Percentiles rank a stretch among this genome's conserved stretches.
Evolutionary conservation across 2,329 filamentous ascomycete species (phyloP).

Genomic region (Stachybotrys elegans): DNA sequence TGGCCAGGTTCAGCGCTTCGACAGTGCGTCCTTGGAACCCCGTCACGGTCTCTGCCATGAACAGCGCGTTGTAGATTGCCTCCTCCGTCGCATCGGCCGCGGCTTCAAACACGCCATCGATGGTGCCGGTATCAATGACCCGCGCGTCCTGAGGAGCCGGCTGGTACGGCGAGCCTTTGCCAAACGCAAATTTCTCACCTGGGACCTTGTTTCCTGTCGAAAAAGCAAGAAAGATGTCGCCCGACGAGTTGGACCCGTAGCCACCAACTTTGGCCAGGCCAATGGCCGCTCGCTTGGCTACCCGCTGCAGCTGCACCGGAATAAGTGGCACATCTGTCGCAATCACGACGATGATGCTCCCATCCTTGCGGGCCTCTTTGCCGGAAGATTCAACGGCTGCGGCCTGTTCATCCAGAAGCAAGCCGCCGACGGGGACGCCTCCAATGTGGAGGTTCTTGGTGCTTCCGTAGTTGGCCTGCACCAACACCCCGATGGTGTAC

Average conservation of each 20-base stretch:
- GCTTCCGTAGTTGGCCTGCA: slow-evolving; percentile 62
- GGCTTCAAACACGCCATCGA: slow-evolving; percentile 55
- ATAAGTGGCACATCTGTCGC: slow-evolving; percentile 26
- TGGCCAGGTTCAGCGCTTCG: slow-evolving; percentile 43
- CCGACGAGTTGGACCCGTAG: slow-evolving; percentile 56
- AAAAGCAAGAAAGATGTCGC: slow-evolving; percentile 64
- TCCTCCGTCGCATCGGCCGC: slow-evolving; percentile 60
- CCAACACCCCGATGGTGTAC: slow-evolving; percentile 57
- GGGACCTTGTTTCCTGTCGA: slow-evolving; percentile 53
- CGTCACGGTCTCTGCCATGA: slow-evolving; percentile 54
- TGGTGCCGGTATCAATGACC: slow-evolving; percentile 52
- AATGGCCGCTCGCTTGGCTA: slow-evolving; percentile 57
- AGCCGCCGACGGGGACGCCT: slow-evolving; percentile 56
- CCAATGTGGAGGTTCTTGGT: slow-evolving; percentile 51
- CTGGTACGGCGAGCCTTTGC: neutral
- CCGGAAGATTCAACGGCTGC: slow-evolving; percentile 11
- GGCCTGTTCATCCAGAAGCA: slow-evolving; percentile 37
- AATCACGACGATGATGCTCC: slow-evolving; percentile 29
- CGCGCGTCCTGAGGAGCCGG: slow-evolving; percentile 17
- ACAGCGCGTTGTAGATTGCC: slow-evolving; percentile 60
- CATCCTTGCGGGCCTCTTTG: slow-evolving; percentile 24
- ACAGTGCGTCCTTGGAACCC: slow-evolving; percentile 45
- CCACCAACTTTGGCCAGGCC: slow-evolving; percentile 57
- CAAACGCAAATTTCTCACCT: slow-evolving; percentile 22
- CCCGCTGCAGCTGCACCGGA: slow-evolving; percentile 31